Evolutionary conservation across 83 land plant species (phyloP).

Genomic region (Picea mariana): DNA sequence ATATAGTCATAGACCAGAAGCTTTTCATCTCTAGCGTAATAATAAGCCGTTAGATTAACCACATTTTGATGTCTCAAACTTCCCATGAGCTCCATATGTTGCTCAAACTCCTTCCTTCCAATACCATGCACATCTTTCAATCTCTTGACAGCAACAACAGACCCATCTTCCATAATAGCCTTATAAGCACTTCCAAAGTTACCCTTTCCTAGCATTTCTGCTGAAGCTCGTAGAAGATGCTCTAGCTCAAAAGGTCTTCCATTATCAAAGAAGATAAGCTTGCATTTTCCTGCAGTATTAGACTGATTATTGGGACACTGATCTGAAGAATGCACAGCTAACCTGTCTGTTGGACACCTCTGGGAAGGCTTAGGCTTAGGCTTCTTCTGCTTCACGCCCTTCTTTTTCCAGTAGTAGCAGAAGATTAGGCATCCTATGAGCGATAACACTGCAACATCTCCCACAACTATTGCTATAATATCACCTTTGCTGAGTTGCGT

Average conservation of each 20-base stretch:
- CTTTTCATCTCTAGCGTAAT: constrained; percentile 89
- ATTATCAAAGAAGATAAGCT: constrained; percentile 71
- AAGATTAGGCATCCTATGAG: constrained; percentile 22
- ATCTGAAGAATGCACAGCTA: neutral
- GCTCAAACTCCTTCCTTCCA: constrained; percentile 72
- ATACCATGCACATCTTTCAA: constrained; percentile 78
- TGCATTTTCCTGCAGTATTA: constrained; percentile 38
- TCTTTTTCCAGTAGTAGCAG: constrained; percentile 34
- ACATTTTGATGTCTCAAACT: constrained; percentile 73
- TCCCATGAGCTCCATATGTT: constrained; percentile 85
- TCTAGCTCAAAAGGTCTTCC: constrained; percentile 73
- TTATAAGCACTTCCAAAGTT: constrained; percentile 85
- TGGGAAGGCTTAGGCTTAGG: constrained; percentile 1
- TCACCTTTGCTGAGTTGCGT: constrained; percentile 12
- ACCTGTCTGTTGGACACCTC: constrained; percentile 16
- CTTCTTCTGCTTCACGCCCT: neutral
- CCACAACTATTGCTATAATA: constrained; percentile 20
- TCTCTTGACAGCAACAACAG: constrained; percentile 80
- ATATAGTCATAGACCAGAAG: constrained; percentile 89
- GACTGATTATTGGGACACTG: constrained; percentile 12
- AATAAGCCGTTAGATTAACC: constrained; percentile 73
- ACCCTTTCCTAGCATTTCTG: constrained; percentile 97
- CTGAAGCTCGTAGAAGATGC: constrained; percentile 82
- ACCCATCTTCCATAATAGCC: constrained; percentile 81
- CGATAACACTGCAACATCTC: constrained; percentile 30